Conservation (phyloP, 352 stramenopile genomes). For the Poterioochromonas sp. region DNA sequence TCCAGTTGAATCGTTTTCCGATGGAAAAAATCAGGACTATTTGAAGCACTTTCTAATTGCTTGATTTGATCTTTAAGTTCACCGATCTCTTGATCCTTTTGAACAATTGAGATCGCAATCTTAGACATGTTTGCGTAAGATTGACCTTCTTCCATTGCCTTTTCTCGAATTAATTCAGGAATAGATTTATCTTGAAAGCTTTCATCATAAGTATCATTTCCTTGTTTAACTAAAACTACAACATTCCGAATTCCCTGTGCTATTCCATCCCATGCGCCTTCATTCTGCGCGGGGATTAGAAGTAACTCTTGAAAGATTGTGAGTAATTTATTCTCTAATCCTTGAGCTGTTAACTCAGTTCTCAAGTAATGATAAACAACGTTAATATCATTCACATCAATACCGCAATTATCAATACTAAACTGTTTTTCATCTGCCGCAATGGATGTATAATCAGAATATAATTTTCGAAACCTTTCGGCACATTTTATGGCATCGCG, state of each 20-base stretch:
- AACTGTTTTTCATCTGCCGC: background rate
- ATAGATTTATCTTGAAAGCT: background rate
- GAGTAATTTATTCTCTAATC: background rate
- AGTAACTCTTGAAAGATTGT: constrained; percentile 8
- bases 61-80: background rate
- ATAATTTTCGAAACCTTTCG: background rate
- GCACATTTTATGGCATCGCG: background rate
- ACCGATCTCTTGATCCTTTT: background rate
- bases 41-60: too few species aligned
- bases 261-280: background rate
- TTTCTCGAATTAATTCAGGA: background rate
- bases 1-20: too few species aligned
- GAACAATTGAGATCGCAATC: background rate
- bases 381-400: background rate
- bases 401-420: background rate
- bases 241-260: background rate
- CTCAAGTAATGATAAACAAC: background rate
- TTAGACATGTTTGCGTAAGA: background rate
- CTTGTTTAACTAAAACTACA: too few species aligned
- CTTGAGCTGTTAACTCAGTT: background rate
- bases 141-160: background rate
- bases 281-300: constrained; percentile 1
- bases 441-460: background rate
- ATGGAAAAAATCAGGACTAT: too few species aligned
- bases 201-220: background rate